Evolutionary conservation across 164 flowering plant genomes (phyloP), one percentile per base, ranked within the genome.

Genomic region (Saururus chinensis): DNA sequence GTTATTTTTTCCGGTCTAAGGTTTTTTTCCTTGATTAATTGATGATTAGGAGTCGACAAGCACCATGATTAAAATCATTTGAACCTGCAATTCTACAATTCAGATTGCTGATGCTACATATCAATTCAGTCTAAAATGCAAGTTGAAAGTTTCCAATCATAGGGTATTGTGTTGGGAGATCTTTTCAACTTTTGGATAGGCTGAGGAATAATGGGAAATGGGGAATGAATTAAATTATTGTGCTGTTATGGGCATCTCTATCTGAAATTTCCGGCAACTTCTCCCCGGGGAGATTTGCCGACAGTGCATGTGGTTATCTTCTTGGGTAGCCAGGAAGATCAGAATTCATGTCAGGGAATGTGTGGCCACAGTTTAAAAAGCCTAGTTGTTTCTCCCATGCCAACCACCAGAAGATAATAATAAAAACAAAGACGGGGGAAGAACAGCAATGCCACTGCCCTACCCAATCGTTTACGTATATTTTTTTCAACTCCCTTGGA

Each of bases 301-400:
- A 61, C 64, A 61, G 22, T 45, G 56, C 64, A 61, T 61, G 64
- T 61, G 64, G 64, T 19, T 40, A 0, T 48, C 54, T 53, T 61
- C 41, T 24, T 7, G 22, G 64, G 64, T 17, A 61, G 37, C 26
- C 41, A 24, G 19, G 56, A 45, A 26, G 56, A 61, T 51, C 41
- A 17, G 63, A 45, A 61, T 53, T 26, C 13, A 48, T 49, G 55
- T 42, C 63, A 26, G 55, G 30, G 42, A 61, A 61, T 61, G 63
- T 49, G 63, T 61, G 63, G 55, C 23, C 41, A 25, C 19, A 20
- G 22, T 35, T 30, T 14, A 42, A 49, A 49, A 51, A n/a, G 54
- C 54, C 55, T 25, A 17, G 40, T 45, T 48, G 35, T 49, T 60
- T 42, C 14, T 14, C 49, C 49, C 60, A 13, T 45, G 45, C 62